phyloP scores from a whole-genome alignment of 1,284 basidiomycete species.

The Exobasidium cylindrosporum region DNA sequence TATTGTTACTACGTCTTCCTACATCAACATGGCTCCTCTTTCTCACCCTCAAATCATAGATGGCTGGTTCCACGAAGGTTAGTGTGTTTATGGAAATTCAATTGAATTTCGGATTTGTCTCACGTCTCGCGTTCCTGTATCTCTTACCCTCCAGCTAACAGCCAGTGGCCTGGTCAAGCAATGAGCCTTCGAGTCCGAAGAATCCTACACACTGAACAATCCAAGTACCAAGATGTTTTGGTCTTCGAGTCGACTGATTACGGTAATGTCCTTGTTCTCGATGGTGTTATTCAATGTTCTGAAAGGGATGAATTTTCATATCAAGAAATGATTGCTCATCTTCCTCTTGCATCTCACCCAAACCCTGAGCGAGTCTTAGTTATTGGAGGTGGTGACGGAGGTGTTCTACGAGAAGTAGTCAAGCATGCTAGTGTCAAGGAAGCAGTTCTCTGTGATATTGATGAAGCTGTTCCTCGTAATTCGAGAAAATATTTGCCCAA shows the following conservation, averaged over 20 bases:
- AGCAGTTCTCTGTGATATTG: slow-evolving; percentile 95
- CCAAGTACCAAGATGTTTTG: slow-evolving; percentile 76
- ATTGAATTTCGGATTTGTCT: not conserved
- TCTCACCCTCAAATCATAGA: slow-evolving; percentile 62
- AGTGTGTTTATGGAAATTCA: not conserved
- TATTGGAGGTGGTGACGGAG: slow-evolving; percentile 77
- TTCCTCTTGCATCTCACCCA: slow-evolving; percentile 91
- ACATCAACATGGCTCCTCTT: slow-evolving; percentile 10
- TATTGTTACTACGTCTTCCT: no score
- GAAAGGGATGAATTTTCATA: slow-evolving; percentile 99
- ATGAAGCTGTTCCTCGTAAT: slow-evolving; percentile 95
- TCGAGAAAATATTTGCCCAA: slow-evolving; percentile 89
- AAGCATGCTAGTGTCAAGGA: slow-evolving; percentile 89
- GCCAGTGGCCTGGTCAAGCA: slow-evolving; percentile 82
- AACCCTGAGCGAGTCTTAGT: slow-evolving; percentile 94
- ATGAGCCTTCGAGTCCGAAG: slow-evolving; percentile 69
- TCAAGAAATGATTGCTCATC: slow-evolving; percentile 98
- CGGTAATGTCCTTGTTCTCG: slow-evolving; percentile 92
- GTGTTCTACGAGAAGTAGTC: slow-evolving; percentile 90
- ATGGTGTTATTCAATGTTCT: slow-evolving; percentile 93
- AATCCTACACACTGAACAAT: slow-evolving; percentile 91
- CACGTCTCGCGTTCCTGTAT: not conserved
- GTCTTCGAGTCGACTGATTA: slow-evolving; percentile 46
- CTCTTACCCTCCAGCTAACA: slow-evolving; percentile 62
- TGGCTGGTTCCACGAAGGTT: slow-evolving; percentile 92